These are phyloP conservation scores for Ganoderma resinaceum DNA, from an alignment of 1,284 basidiomycete genomes.

Conservation along the genomic window DNA sequence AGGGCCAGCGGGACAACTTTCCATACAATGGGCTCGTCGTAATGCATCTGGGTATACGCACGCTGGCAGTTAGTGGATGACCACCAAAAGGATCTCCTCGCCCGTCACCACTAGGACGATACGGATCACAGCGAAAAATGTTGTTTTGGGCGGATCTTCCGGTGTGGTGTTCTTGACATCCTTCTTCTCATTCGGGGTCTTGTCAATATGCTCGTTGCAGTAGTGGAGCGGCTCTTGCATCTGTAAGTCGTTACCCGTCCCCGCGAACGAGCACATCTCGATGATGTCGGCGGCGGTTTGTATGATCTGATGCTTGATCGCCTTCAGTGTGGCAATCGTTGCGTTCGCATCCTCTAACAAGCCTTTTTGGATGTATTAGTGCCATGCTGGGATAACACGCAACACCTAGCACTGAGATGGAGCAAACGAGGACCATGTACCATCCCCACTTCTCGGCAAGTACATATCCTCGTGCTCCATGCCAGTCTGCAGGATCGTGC, in stretches of 20 bases:
- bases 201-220: constrained; percentile 90
- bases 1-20: constrained; percentile 95
- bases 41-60: constrained; percentile 87
- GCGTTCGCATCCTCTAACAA: constrained; percentile 93
- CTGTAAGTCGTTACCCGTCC: constrained; percentile 95
- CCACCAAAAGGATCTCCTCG: constrained; percentile 73
- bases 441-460: constrained; percentile 93
- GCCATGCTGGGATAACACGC: neutral
- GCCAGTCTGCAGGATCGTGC: constrained; percentile 89
- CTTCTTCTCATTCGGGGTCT: constrained; percentile 61
- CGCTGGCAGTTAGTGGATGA: constrained; percentile 11
- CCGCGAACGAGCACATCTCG: constrained; percentile 95
- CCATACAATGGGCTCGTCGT: constrained; percentile 94
- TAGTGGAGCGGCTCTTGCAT: constrained; percentile 94
- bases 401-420: constrained; percentile 81
- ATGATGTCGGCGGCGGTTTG: constrained; percentile 93
- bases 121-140: constrained; percentile 92
- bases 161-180: constrained; percentile 66
- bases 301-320: constrained; percentile 92
- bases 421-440: constrained; percentile 92
- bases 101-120: constrained; percentile 98
- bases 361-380: constrained; percentile 54
- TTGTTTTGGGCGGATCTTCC: constrained; percentile 66
- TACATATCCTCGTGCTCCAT: constrained; percentile 87
- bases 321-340: constrained; percentile 94